These are phyloP conservation scores for Acanthochlamys bracteata DNA, from an alignment of 106 monocot species.

Conservation along the genomic window DNA sequence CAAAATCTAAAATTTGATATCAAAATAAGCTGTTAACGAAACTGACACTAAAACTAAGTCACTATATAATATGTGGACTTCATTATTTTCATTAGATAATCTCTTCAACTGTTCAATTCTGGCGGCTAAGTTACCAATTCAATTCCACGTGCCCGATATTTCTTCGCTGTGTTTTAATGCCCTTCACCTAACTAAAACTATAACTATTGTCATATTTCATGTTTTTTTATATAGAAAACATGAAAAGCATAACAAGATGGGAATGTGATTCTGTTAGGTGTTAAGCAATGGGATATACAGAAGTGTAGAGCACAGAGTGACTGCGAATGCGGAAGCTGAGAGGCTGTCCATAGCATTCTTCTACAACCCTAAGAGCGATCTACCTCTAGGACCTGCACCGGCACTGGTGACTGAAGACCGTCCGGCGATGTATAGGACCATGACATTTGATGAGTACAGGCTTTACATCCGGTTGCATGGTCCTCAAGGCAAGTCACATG, in stretches of 20 bases:
- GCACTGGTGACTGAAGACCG: conserved; percentile 10
- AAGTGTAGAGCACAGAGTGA: conserved; percentile 40
- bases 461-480: conserved; percentile 23
- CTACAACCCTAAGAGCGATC: conserved; percentile 35
- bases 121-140: too few species aligned
- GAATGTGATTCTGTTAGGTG: conserved; percentile 1
- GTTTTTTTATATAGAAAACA: not conserved
- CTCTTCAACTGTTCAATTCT: too few species aligned
- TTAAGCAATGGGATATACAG: conserved; percentile 28
- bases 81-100: too few species aligned
- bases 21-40: too few species aligned
- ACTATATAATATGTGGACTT: too few species aligned
- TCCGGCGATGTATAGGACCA: conserved; percentile 22
- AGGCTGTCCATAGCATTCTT: conserved; percentile 35
- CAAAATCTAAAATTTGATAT: too few species aligned
- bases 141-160: not conserved
- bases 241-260: not conserved
- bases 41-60: too few species aligned
- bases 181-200: too few species aligned
- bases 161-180: not conserved
- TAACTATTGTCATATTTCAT: too few species aligned
- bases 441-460: conserved; percentile 36
- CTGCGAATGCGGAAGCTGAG: conserved; percentile 19
- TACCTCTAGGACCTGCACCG: conserved; percentile 21
- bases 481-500: conserved; percentile 14